phyloP scores from a whole-genome alignment of 2,329 filamentous ascomycete species.

The Aspergillus quadricinctus region DNA sequence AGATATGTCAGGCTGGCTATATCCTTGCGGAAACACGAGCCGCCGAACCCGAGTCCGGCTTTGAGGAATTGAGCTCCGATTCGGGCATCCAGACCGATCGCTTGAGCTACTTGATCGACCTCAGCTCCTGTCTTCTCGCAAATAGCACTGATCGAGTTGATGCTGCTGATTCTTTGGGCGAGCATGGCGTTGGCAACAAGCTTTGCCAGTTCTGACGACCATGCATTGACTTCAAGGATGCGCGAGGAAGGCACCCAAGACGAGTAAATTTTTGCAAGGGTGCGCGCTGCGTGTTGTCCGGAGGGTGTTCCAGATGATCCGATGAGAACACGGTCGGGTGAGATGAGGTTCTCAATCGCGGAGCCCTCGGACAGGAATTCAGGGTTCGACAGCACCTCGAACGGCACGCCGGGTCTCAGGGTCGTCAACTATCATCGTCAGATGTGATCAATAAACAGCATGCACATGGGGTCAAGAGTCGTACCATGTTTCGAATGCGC shows the following conservation, averaged over 20 bases:
- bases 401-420: slow-evolving; percentile 58
- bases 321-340: slow-evolving; percentile 71
- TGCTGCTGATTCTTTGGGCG: slow-evolving; percentile 73
- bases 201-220: slow-evolving; percentile 75
- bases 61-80: slow-evolving; percentile 71
- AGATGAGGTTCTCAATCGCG: slow-evolving; percentile 65
- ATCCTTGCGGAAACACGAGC: slow-evolving; percentile 79
- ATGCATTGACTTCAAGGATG: slow-evolving; percentile 69
- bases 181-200: slow-evolving; percentile 76
- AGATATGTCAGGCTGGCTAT: slow-evolving; percentile 70
- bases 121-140: slow-evolving; percentile 73
- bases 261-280: slow-evolving; percentile 63
- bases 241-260: slow-evolving; percentile 64
- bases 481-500: slow-evolving; percentile 63
- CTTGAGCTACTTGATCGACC: slow-evolving; percentile 65
- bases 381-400: slow-evolving; percentile 75
- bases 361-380: slow-evolving; percentile 78
- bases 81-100: slow-evolving; percentile 65
- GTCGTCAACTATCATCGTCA: slow-evolving; percentile 17
- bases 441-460: neutral
- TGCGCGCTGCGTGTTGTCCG: slow-evolving; percentile 59
- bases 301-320: slow-evolving; percentile 60
- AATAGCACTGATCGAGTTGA: slow-evolving; percentile 76
- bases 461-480: slow-evolving; percentile 12
- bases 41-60: slow-evolving; percentile 72